A percentile compares a stretch with the other conserved stretches of the same genome.
These are phyloP conservation scores for Populus tomentosa DNA, from an alignment of 441 rosid species.

Conservation along the genomic window DNA sequence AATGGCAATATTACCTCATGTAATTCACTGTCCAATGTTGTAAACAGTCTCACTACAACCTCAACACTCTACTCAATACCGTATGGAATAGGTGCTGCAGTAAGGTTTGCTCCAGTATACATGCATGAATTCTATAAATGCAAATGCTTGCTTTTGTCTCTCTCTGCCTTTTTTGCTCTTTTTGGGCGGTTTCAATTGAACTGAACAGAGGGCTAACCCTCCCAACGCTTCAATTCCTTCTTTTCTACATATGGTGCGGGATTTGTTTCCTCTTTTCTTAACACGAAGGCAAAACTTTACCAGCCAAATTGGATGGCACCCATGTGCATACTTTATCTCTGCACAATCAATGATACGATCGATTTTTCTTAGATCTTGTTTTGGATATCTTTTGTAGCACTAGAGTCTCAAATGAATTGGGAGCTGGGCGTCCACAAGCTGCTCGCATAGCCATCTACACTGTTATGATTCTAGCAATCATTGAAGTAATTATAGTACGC, in stretches of 20 bases:
- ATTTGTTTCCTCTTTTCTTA: no score
- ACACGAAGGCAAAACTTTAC: no score
- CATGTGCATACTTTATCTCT: no score
- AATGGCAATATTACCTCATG: background rate
- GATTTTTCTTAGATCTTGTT: background rate
- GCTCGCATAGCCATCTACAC: constrained; percentile 45
- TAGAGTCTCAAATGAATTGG: constrained; percentile 78
- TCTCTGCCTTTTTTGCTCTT: background rate
- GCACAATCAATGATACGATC: background rate
- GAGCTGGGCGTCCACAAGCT: constrained; percentile 56
- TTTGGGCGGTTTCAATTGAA: no score
- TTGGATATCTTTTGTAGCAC: constrained; percentile 37
- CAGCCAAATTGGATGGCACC: no score
- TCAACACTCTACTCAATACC: constrained; percentile 47
- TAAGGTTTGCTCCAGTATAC: constrained; percentile 32
- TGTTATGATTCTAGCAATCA: constrained; percentile 28
- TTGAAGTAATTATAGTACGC: constrained; percentile 32
- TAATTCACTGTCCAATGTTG: background rate
- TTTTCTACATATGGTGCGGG: no score
- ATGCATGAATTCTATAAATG: background rate
- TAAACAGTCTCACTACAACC: constrained; percentile 40
- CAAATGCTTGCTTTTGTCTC: background rate
- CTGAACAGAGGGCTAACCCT: no score
- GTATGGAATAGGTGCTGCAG: constrained; percentile 54
- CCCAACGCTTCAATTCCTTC: no score